Conservation (phyloP, 2,329 filamentous ascomycete species). For the Tolypocladium cylindrosporum region DNA sequence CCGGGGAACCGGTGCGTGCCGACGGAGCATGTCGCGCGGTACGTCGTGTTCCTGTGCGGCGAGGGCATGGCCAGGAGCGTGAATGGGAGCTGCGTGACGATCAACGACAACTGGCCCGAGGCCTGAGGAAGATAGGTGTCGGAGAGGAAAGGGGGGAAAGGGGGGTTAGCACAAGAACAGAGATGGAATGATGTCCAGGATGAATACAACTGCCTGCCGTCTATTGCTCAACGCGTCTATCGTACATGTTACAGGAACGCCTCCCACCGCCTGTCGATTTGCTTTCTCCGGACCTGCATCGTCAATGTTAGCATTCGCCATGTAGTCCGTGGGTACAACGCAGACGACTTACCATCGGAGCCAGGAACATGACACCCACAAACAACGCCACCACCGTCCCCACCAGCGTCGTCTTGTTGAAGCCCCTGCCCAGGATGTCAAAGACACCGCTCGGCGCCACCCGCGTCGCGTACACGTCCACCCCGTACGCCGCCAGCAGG, state of each 20-base stretch:
- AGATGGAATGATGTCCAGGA: background rate
- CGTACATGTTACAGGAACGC: conserved; percentile 18
- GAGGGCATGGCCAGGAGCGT: conserved; percentile 18
- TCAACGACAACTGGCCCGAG: conserved; percentile 27
- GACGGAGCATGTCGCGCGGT: conserved; percentile 27
- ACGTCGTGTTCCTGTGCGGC: conserved; percentile 21
- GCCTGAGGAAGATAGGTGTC: no score
- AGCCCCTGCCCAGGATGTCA: conserved; percentile 85
- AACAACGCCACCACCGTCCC: conserved; percentile 73
- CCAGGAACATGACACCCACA: conserved; percentile 65
- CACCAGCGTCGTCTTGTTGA: conserved; percentile 81
- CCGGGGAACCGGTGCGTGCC: conserved; percentile 20
- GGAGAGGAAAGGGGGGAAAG: background rate
- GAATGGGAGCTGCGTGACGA: conserved; percentile 23
- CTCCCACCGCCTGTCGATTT: conserved; percentile 57
- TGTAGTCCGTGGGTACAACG: background rate
- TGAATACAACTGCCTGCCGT: background rate
- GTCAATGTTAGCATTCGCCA: conserved; percentile 18
- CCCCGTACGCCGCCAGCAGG: conserved; percentile 76
- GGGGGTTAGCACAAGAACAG: conserved; percentile 2
- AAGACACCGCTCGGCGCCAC: conserved; percentile 84
- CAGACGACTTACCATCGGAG: conserved; percentile 65
- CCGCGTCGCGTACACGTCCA: conserved; percentile 81
- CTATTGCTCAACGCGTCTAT: background rate
- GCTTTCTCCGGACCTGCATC: conserved; percentile 48